Evolutionary conservation across 2,329 filamentous ascomycete genomes (phyloP).

Genomic region (Cordyceps cicadae): DNA sequence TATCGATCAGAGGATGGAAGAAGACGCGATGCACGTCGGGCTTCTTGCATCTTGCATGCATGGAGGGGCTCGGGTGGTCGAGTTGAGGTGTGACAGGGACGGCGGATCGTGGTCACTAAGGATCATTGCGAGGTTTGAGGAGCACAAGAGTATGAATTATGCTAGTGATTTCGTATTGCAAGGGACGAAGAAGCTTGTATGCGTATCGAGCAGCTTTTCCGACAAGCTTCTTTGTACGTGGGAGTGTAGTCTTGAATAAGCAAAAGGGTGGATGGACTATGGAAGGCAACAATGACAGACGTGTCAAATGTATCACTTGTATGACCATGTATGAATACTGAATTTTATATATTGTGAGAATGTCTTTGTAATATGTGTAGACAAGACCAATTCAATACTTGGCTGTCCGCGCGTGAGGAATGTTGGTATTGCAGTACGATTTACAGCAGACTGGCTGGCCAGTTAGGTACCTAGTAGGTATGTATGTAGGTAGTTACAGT

Average conservation of each 20-base stretch:
- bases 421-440: too few species aligned
- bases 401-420: too few species aligned
- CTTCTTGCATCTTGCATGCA: slow-evolving; percentile 94
- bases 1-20: slow-evolving; percentile 29
- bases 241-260: slow-evolving; percentile 26
- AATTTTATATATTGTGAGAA: too few species aligned
- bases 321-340: too few species aligned
- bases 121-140: slow-evolving; percentile 64
- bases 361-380: too few species aligned
- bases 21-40: slow-evolving; percentile 26
- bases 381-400: too few species aligned
- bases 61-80: slow-evolving; percentile 64
- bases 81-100: slow-evolving; percentile 30
- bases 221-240: slow-evolving; percentile 64
- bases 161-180: slow-evolving; percentile 60
- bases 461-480: too few species aligned
- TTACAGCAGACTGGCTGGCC: too few species aligned
- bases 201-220: slow-evolving; percentile 70
- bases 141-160: slow-evolving; percentile 94
- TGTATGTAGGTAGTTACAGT: too few species aligned
- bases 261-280: too few species aligned
- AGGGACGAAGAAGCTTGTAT: slow-evolving; percentile 26
- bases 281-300: background rate
- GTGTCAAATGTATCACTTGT: too few species aligned
- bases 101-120: slow-evolving; percentile 49